Conservation (phyloP, 1,139 yeast genomes). For the Kodamaea fungicola region DNA sequence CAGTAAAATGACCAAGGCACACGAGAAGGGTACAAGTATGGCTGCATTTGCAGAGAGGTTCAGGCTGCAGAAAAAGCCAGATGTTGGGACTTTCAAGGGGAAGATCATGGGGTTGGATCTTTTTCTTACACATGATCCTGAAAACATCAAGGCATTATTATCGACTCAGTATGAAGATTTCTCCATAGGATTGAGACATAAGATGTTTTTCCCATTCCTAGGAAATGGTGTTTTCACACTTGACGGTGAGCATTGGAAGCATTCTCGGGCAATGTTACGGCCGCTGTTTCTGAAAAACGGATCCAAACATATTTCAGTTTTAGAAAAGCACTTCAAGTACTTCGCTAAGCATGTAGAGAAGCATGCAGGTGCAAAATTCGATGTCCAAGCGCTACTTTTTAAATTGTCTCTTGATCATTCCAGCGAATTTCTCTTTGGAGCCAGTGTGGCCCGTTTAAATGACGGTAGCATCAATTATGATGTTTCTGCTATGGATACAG, state of each 20-base stretch:
- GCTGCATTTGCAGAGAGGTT: constrained; percentile 3
- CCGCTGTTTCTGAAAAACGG: constrained; percentile 59
- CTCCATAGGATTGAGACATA: constrained; percentile 48
- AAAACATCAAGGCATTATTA: constrained; percentile 34
- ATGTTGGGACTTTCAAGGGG: not conserved
- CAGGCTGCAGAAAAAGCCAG: not conserved
- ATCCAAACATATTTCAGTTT: constrained; percentile 44
- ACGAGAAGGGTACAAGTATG: not conserved
- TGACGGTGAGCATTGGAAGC: constrained; percentile 56
- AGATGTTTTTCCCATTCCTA: constrained; percentile 38
- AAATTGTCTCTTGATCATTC: constrained; percentile 40
- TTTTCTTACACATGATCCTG: constrained; percentile 18
- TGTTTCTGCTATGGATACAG: constrained; percentile 6
- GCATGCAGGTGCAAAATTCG: constrained; percentile 20
- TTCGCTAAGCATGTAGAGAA: constrained; percentile 32
- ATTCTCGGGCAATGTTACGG: constrained; percentile 53
- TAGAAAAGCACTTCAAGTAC: constrained; percentile 45
- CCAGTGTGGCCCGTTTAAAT: constrained; percentile 26
- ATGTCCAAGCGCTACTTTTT: constrained; percentile 38
- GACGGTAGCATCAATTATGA: constrained; percentile 27
- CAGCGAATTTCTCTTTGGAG: constrained; percentile 40
- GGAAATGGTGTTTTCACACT: constrained; percentile 60
- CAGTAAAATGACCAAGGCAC: not conserved
- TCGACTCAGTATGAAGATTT: constrained; percentile 49
- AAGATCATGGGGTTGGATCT: constrained; percentile 8